These are phyloP conservation scores for Colletotrichum cuscutae DNA, from an alignment of 2,329 filamentous ascomycete genomes.

Conservation along the genomic window DNA sequence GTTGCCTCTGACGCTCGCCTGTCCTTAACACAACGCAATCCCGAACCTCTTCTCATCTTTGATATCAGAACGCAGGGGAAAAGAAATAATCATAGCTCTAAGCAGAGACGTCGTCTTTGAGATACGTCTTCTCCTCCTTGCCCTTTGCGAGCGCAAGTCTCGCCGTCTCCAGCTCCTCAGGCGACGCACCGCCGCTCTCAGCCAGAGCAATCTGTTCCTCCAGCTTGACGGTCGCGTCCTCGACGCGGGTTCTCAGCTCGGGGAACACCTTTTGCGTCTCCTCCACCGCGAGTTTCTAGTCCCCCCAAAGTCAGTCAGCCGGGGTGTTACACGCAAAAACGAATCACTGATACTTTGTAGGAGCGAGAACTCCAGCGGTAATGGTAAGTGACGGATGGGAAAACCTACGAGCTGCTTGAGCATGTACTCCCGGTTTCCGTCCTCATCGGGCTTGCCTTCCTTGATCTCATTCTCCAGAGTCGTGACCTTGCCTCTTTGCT, in stretches of 20 bases:
- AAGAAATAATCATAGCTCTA: background rate
- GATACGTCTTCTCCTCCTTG: constrained; percentile 48
- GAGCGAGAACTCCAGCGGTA: background rate
- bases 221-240: constrained; percentile 76
- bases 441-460: constrained; percentile 61
- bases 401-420: constrained; percentile 85
- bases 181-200: constrained; percentile 56
- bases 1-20: constrained; percentile 14
- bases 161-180: constrained; percentile 65
- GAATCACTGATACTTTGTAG: background rate
- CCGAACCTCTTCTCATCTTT: background rate
- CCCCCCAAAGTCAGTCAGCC: background rate
- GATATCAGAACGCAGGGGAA: background rate
- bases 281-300: constrained; percentile 80
- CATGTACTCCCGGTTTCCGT: constrained; percentile 80
- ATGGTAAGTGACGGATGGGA: background rate
- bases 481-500: constrained; percentile 78
- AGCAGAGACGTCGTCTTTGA: constrained; percentile 1
- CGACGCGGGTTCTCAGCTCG: constrained; percentile 76
- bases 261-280: constrained; percentile 89
- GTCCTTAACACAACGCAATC: constrained; percentile 6
- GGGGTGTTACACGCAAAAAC: no score
- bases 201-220: constrained; percentile 79
- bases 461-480: constrained; percentile 72
- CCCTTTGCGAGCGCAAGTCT: constrained; percentile 63